Evolutionary conservation across 163 green algal species (phyloP).

Genomic region (Chloromonas sp.): DNA sequence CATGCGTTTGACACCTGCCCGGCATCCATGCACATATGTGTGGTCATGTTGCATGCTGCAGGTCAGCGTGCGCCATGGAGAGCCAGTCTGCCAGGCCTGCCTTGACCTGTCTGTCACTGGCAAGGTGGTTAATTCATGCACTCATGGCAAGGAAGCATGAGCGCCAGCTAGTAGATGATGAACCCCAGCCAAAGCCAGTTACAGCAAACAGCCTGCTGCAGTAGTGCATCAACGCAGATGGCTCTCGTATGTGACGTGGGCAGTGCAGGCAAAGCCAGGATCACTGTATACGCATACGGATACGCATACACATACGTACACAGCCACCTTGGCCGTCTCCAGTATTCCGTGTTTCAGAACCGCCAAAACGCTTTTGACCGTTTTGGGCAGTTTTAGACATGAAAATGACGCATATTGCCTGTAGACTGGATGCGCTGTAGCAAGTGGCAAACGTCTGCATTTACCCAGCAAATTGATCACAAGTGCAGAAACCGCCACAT

Average conservation of each 20-base stretch:
- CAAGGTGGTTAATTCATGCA: neutral
- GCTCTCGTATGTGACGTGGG: neutral
- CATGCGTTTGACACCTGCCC: neutral
- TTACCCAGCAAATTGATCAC: too few species aligned
- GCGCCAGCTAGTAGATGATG: neutral
- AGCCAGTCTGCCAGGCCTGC: neutral
- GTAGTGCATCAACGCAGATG: neutral
- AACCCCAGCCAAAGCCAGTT: neutral
- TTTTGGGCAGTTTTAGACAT: too few species aligned
- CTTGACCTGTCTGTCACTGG: neutral
- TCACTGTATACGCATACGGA: too few species aligned
- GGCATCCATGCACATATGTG: neutral
- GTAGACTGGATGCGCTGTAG: too few species aligned
- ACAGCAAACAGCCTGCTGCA: neutral
- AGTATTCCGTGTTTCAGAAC: too few species aligned
- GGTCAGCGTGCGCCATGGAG: neutral
- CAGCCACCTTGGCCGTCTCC: too few species aligned
- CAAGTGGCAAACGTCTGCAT: too few species aligned
- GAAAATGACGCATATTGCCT: too few species aligned
- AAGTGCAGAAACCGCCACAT: too few species aligned
- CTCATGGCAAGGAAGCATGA: neutral
- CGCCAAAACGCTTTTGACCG: too few species aligned
- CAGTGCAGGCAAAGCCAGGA: neutral
- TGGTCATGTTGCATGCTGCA: neutral
- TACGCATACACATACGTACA: too few species aligned